Percentiles rank a stretch among this genome's conserved stretches.
Evolutionary conservation across 2,329 filamentous ascomycete genomes (phyloP).

Genomic region (Alternaria triticina): DNA sequence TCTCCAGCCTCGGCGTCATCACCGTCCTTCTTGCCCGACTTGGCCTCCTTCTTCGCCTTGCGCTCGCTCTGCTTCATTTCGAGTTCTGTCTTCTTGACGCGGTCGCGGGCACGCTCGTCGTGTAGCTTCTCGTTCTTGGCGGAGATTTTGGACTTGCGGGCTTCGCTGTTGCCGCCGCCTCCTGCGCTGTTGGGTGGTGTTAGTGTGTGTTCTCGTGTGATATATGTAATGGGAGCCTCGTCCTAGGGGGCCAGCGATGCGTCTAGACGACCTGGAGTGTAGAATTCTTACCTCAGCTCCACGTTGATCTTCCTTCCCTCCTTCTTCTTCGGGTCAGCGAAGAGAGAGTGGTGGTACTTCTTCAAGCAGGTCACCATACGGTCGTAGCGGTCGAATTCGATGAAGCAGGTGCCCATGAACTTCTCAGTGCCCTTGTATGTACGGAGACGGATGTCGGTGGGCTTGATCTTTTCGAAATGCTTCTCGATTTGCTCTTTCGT

Average conservation of each 20-base stretch:
- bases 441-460: slow-evolving; percentile 67
- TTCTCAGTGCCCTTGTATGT: slow-evolving; percentile 48
- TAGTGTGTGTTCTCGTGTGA: slow-evolving; percentile 10
- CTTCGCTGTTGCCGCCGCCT: slow-evolving; percentile 78
- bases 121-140: slow-evolving; percentile 86
- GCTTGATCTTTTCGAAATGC: slow-evolving; percentile 80
- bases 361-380: slow-evolving; percentile 93
- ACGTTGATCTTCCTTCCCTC: slow-evolving; percentile 81
- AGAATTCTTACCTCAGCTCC: slow-evolving; percentile 72
- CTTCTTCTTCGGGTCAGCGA: slow-evolving; percentile 65
- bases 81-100: slow-evolving; percentile 54
- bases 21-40: slow-evolving; percentile 26
- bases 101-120: slow-evolving; percentile 65
- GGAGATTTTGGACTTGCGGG: slow-evolving; percentile 76
- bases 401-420: slow-evolving; percentile 57
- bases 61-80: slow-evolving; percentile 49
- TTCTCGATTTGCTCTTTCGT: slow-evolving; percentile 71
- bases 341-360: slow-evolving; percentile 85
- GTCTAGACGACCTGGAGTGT: background rate
- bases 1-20: slow-evolving; percentile 13
- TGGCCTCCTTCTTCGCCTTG: slow-evolving; percentile 49
- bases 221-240: too few species aligned
- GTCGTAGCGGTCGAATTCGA: slow-evolving; percentile 87
- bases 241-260: too few species aligned
- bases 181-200: slow-evolving; percentile 66